These are phyloP conservation scores for Monosporascus cannonballus DNA, from an alignment of 2,329 filamentous ascomycete species.

Conservation along the genomic window DNA sequence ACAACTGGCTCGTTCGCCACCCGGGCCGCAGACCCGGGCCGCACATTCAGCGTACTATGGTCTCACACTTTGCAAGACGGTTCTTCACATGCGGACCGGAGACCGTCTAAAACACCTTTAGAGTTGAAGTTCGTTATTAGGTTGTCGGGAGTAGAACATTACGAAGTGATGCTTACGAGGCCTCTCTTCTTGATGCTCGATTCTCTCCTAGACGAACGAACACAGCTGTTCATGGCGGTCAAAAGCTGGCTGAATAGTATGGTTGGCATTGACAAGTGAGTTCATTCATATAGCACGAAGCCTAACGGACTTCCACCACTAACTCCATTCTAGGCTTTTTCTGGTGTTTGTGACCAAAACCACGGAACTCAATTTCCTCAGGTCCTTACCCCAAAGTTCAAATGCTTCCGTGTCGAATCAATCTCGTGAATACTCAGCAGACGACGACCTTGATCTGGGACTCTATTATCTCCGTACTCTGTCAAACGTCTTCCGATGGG, in stretches of 20 bases:
- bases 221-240: constrained; percentile 69
- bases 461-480: constrained; percentile 73
- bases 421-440: constrained; percentile 36
- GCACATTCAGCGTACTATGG: constrained; percentile 73
- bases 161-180: constrained; percentile 69
- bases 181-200: constrained; percentile 81
- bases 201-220: constrained; percentile 63
- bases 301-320: constrained; percentile 10
- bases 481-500: constrained; percentile 64
- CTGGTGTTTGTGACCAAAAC: constrained; percentile 55
- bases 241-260: constrained; percentile 73
- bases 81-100: constrained; percentile 35
- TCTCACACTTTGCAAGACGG: constrained; percentile 67
- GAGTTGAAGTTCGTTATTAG: constrained; percentile 30
- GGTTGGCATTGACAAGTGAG: constrained; percentile 57
- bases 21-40: constrained; percentile 53
- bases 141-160: constrained; percentile 53
- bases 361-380: constrained; percentile 47
- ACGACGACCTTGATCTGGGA: constrained; percentile 69
- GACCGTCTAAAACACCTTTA: constrained; percentile 32
- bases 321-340: constrained; percentile 44
- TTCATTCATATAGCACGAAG: constrained; percentile 1
- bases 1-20: constrained; percentile 39
- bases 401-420: constrained; percentile 19
- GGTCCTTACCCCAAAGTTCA: constrained; percentile 19